Base-by-base conservation (phyloP, 257 asterid genomes). In the Catharanthus roseus region DNA sequence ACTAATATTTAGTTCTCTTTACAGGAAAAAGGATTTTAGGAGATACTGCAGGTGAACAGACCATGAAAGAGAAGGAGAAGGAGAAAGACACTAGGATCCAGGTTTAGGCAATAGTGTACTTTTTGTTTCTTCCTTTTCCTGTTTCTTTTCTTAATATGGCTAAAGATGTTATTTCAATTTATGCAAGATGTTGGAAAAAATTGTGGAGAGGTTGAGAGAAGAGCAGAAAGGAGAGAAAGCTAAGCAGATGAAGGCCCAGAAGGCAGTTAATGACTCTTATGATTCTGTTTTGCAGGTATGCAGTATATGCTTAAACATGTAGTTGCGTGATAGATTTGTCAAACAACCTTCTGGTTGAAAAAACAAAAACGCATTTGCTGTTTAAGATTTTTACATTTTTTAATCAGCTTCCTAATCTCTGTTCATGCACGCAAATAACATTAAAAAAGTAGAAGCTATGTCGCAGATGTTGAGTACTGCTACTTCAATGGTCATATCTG, bases 11-110 rank as follows among this genome's bases (percentile, higher is more conserved):
- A 42, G 28, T 49, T 50, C 33, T 45, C 31, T 34, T 44, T 67
- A 7, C 54, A 80, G 84, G 67, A 45, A 92, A 85, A 84, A 78
- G 83, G 74, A 77, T 70, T 74, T 64, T 78, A 5, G 82, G 49
- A 28, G 98, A 90, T 72, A 78, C 86, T 82, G 82, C 80, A 26
- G 79, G 72, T 70, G 97, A 93, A 63, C 96, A 88, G 79, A 79
- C 87, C 74, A 68, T 82, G 72, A 88, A 75, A 82, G 90, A 85
- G 67, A 89, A 87, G 72, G 91, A 79, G 67, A 83, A 81, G 78
- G 91, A 89, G 82, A 86, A 83, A 77, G 95, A 88, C 64, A 60
- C 88, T 38, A 86, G 93, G 79, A 83, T 88, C 72, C 97, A 91
- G 65, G 90, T 78, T 41, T 85, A 15, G 13, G 11, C n/a, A 44